phyloP scores from a whole-genome alignment of 768 basidiomycete genomes.

The Pulveroboletus sp. region DNA sequence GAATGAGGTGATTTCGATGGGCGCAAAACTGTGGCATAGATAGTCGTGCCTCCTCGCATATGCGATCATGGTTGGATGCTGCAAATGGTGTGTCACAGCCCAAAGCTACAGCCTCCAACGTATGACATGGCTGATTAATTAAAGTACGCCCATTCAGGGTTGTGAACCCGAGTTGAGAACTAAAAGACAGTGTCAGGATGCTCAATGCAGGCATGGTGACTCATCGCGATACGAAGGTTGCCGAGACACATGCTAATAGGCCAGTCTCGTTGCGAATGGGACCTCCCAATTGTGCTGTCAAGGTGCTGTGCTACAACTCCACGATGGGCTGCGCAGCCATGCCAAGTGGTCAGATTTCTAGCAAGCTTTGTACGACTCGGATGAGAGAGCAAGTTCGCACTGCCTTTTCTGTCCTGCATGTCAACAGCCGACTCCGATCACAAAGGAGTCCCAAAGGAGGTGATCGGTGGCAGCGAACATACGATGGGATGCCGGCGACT shows the following conservation, averaged over 20 bases:
- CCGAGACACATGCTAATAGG: neutral
- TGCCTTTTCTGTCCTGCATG: too few relatives aligned
- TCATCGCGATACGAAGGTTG: neutral
- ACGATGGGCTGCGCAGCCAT: neutral
- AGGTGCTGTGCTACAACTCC: neutral
- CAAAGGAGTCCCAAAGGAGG: conserved; percentile 11
- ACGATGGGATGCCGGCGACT: too few relatives aligned
- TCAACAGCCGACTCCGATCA: conserved; percentile 21
- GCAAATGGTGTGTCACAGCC: conserved; percentile 18
- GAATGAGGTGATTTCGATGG: conserved; percentile 12
- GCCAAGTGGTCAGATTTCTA: neutral
- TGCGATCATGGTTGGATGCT: conserved; percentile 5
- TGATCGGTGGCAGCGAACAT: conserved; percentile 24
- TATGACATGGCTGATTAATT: conserved; percentile 18
- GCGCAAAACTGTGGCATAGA: conserved; percentile 26
- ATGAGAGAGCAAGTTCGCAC: too few relatives aligned
- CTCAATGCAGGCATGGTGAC: conserved; percentile 1
- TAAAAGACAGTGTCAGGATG: neutral
- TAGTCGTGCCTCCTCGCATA: conserved; percentile 5
- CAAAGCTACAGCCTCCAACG: conserved; percentile 9
- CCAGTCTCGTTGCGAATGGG: neutral
- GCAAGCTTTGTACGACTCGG: neutral
- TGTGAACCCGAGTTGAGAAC: conserved; percentile 11
- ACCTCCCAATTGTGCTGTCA: neutral
- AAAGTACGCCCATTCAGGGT: conserved; percentile 13